phyloP scores from a whole-genome alignment of 2,329 filamentous ascomycete genomes.

The Cercospora sp. region DNA sequence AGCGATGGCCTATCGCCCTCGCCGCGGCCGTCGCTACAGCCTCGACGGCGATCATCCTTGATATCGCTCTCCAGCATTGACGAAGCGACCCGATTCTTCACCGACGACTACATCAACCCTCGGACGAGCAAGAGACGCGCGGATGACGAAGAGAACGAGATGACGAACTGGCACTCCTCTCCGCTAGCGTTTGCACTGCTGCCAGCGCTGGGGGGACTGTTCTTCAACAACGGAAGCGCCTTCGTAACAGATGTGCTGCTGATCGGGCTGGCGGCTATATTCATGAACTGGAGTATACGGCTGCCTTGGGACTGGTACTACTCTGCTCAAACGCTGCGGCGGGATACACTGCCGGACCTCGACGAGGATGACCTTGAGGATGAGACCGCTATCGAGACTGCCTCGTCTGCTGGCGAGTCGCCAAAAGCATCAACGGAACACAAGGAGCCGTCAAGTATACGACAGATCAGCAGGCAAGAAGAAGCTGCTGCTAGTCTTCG shows the following conservation, averaged over 20 bases:
- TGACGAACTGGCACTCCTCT: slow-evolving; percentile 74
- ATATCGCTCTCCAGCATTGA: slow-evolving; percentile 74
- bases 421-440: slow-evolving; percentile 19
- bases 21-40: slow-evolving; percentile 31
- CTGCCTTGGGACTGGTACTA: slow-evolving; percentile 74
- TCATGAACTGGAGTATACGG: slow-evolving; percentile 89
- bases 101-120: slow-evolving; percentile 67
- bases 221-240: slow-evolving; percentile 81
- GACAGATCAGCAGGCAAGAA: slow-evolving; percentile 26
- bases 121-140: slow-evolving; percentile 33
- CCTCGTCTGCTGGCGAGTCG: slow-evolving; percentile 28
- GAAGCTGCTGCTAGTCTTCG: slow-evolving; percentile 65
- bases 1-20: slow-evolving; percentile 28
- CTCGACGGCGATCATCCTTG: slow-evolving; percentile 70
- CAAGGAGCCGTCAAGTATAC: slow-evolving; percentile 14
- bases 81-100: slow-evolving; percentile 66
- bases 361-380: slow-evolving; percentile 17
- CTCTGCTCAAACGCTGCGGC: slow-evolving; percentile 45
- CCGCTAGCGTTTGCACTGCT: slow-evolving; percentile 81
- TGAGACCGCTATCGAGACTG: slow-evolving; percentile 30
- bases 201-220: slow-evolving; percentile 78
- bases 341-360: slow-evolving; percentile 25
- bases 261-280: slow-evolving; percentile 75
- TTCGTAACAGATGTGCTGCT: slow-evolving; percentile 84
- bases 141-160: slow-evolving; percentile 50